Conservation (phyloP, 495 filamentous ascomycete species). For the Penicillium malachiteum region DNA sequence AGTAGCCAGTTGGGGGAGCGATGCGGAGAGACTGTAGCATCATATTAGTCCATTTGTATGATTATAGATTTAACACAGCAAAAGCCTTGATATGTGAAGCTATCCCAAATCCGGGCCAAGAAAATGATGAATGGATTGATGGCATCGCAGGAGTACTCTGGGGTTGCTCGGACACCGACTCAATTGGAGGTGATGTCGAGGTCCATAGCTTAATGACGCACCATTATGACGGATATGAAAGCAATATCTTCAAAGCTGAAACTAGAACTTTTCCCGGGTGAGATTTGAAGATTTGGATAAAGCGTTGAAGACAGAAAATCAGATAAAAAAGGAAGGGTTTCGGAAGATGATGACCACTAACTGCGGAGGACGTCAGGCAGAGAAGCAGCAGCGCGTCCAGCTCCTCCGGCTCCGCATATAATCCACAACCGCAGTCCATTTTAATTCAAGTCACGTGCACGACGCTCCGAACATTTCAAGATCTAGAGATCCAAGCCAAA, state of each 20-base stretch:
- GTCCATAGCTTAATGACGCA: conserved; percentile 31
- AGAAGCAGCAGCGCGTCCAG: conserved; percentile 37
- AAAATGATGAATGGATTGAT: background rate
- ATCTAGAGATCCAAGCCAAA: conserved; percentile 4
- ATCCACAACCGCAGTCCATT: conserved; percentile 23
- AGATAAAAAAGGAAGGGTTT: conserved; percentile 4
- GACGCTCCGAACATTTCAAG: conserved; percentile 14
- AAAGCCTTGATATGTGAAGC: background rate
- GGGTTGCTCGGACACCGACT: conserved; percentile 10
- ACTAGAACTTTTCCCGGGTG: background rate
- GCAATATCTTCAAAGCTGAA: background rate
- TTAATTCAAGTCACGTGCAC: conserved; percentile 23
- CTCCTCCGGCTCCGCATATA: conserved; percentile 30
- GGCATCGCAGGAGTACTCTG: conserved; percentile 1
- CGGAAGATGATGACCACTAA: conserved; percentile 11
- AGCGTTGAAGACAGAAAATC: conserved; percentile 3
- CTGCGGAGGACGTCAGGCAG: conserved; percentile 31
- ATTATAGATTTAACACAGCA: background rate
- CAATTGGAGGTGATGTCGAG: conserved; percentile 10
- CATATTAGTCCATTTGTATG: conserved; percentile 15
- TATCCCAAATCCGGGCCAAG: background rate
- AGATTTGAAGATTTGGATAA: background rate
- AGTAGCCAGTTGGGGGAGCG: conserved; percentile 63
- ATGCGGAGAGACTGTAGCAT: conserved; percentile 79
- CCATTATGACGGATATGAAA: conserved; percentile 30